These are phyloP conservation scores for Quercus variabilis DNA, from an alignment of 306 rosid species.

Conservation along the genomic window DNA sequence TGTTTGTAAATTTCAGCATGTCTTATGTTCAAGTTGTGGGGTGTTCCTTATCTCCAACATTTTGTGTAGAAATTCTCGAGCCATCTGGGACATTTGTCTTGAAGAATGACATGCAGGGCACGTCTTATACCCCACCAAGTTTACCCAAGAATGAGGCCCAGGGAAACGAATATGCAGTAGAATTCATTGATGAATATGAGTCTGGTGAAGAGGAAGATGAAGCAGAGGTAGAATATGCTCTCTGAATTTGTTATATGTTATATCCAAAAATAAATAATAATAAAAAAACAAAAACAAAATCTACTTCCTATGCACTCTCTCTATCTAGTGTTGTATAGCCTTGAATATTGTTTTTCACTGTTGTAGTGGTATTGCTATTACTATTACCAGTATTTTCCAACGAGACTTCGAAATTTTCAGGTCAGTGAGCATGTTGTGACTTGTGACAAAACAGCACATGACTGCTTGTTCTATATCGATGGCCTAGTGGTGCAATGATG, in stretches of 20 bases:
- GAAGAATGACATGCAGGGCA: constrained; percentile 37
- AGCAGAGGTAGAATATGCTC: constrained; percentile 41
- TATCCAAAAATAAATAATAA: neutral
- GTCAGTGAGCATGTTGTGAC: neutral
- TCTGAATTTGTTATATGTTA: constrained; percentile 19
- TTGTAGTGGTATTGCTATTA: neutral
- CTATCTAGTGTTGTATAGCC: neutral
- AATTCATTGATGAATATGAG: constrained; percentile 16
- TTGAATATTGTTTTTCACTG: neutral
- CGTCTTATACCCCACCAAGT: constrained; percentile 7
- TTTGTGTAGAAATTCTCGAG: constrained; percentile 49
- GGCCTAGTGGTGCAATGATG: too few species aligned
- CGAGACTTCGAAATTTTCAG: too few species aligned
- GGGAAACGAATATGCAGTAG: constrained; percentile 17
- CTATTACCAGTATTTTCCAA: neutral
- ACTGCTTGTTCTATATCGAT: neutral
- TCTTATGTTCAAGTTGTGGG: constrained; percentile 71
- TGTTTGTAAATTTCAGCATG: constrained; percentile 56
- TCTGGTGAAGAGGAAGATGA: constrained; percentile 56
- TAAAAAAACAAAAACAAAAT: neutral
- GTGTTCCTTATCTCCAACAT: constrained; percentile 51
- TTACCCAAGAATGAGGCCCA: constrained; percentile 24
- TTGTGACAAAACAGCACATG: neutral
- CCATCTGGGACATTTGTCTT: constrained; percentile 57
- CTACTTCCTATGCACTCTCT: neutral